These are phyloP conservation scores for Rhodotorula sp. DNA, from an alignment of 1,284 basidiomycete species.

Conservation along the genomic window DNA sequence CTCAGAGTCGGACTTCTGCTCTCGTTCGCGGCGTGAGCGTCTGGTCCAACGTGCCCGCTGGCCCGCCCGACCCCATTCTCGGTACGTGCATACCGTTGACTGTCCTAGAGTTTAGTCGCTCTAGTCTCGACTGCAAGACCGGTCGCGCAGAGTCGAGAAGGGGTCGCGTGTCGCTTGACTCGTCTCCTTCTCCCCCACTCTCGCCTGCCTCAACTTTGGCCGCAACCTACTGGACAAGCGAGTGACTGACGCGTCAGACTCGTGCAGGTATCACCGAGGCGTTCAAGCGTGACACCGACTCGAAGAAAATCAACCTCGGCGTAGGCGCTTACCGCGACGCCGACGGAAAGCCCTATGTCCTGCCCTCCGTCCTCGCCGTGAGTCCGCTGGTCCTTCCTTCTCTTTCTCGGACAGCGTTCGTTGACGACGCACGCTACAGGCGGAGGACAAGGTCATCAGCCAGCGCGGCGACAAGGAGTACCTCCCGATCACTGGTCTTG, in stretches of 20 bases:
- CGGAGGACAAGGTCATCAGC: conserved; percentile 71
- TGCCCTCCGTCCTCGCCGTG: conserved; percentile 70
- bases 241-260: not conserved
- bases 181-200: not conserved
- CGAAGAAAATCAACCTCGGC: conserved; percentile 95
- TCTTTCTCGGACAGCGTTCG: not conserved
- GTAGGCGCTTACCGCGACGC: conserved; percentile 80
- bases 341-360: conserved; percentile 91
- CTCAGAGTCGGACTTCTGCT: not conserved
- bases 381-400: too few species aligned
- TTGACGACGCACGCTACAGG: conserved; percentile 53
- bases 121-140: too few species aligned
- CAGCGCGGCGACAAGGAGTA: conserved; percentile 92
- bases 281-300: conserved; percentile 87
- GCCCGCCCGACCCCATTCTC: conserved; percentile 90
- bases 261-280: conserved; percentile 77
- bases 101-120: not conserved
- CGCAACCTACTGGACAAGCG: not conserved
- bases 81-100: conserved; percentile 56
- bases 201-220: not conserved
- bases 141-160: too few species aligned
- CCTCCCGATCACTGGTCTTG: conserved; percentile 89
- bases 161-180: too few species aligned
- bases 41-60: conserved; percentile 80
- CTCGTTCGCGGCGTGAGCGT: conserved; percentile 57